Percentiles rank a stretch among this genome's conserved stretches.
Conservation (phyloP, 169 alveolate genomes). For the Neospora caninum region DNA sequence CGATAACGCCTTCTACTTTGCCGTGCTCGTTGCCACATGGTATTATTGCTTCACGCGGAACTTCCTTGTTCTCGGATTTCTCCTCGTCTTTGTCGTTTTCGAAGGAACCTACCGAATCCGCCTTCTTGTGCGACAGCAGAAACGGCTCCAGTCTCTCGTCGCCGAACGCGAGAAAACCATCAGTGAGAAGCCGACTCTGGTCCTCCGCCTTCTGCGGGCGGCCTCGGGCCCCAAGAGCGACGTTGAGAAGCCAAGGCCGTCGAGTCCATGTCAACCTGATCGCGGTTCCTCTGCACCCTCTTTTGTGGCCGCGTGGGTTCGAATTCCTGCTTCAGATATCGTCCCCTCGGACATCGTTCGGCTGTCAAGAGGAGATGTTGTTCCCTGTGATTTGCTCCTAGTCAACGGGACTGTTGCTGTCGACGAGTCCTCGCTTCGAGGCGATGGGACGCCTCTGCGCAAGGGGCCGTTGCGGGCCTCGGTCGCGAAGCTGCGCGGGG, state of each 20-base stretch:
- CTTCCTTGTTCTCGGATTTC: not conserved
- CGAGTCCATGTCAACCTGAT: not conserved
- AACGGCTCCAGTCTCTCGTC: constrained; percentile 6
- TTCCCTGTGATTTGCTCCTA: constrained; percentile 47
- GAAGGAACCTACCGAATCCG: constrained; percentile 24
- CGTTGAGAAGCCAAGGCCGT: not conserved
- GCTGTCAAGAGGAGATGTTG: constrained; percentile 38
- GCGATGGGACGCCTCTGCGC: constrained; percentile 42
- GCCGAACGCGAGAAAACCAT: constrained; percentile 19
- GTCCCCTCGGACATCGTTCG: constrained; percentile 48
- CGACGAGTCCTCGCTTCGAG: constrained; percentile 50
- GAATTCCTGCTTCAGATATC: not conserved
- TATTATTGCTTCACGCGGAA: constrained; percentile 13
- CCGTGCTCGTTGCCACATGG: constrained; percentile 18
- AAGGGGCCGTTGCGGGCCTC: not conserved
- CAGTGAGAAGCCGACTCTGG: not conserved
- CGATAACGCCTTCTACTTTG: constrained; percentile 24
- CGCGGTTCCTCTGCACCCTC: not conserved
- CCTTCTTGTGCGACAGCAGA: not conserved
- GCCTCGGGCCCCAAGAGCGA: not conserved
- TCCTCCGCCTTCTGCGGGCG: not conserved
- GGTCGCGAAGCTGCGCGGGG: not conserved
- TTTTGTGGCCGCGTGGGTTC: constrained; percentile 22
- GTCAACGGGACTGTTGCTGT: constrained; percentile 52
- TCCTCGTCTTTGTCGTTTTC: constrained; percentile 27